Evolutionary conservation across 768 basidiomycete genomes (phyloP), one percentile per base, ranked within the genome.

Genomic region (Lepiota brunneoincarnata): DNA sequence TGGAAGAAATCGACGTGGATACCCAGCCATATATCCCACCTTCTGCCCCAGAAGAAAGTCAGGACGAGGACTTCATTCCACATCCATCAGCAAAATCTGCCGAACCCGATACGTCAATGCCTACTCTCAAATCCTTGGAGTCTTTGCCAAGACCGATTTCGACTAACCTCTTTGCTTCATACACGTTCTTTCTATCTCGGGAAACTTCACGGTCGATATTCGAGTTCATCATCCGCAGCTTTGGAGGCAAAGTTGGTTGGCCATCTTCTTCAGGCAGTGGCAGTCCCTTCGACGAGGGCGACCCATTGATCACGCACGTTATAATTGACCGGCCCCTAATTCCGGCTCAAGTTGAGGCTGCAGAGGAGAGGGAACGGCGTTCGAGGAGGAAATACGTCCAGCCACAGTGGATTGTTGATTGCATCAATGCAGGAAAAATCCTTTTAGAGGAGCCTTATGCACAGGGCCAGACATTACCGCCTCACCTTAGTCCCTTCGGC

Each of bases 341-440:
- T 10, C 20, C 45, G 12, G 74, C 74, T 57, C 73, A 69, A 21
- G 69, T 77, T 49, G 86, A 83, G 63, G 77, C 79, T 0, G 59
- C 74, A 14, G 82, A 81, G 49, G 82, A 87, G 59, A 78, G 80
- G 60, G 82, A 86, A 60, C 75, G 79, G 39, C 77, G 84, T 35
- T 71, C 77, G 40, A 82, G 82, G 67, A 80, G 93, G 63, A 93
- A 91, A 65, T 92, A 89, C 68, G 80, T 98, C 15, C 97, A 98
- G 69, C 97, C 97, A 10, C 96, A 98, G 69, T 98, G 97, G 97
- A 81, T 97, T 28, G 91, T 93, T 34, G 97, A 99, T 67, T 97
- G 91, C 68, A 85, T 97, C 66, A 99, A 99, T 67, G 80, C 84
- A 6, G 86, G 87, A 9, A 90, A 81, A 67, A 79, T 96, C 55